These are phyloP conservation scores for Lactarius vividus DNA, from an alignment of 768 basidiomycete genomes.

Conservation along the genomic window DNA sequence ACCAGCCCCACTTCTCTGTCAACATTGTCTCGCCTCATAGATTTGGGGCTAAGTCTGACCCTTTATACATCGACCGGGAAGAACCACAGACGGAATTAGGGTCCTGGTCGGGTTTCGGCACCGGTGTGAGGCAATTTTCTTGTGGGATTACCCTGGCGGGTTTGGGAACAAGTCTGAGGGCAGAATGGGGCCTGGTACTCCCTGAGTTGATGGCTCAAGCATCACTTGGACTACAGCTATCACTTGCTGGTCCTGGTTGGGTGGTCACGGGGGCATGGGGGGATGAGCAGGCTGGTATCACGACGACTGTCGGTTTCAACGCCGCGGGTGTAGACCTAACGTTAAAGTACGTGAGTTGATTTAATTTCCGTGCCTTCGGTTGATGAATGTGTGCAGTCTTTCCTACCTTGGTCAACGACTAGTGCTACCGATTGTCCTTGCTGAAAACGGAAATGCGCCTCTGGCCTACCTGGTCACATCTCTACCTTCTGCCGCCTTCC, in stretches of 20 bases:
- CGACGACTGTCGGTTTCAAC: constrained; percentile 45
- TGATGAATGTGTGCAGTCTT: constrained; percentile 40
- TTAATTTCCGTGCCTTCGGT: constrained; percentile 22
- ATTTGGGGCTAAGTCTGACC: constrained; percentile 16
- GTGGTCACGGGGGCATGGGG: constrained; percentile 50
- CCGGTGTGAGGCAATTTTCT: constrained; percentile 46
- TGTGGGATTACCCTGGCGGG: constrained; percentile 50
- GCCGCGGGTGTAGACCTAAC: constrained; percentile 49
- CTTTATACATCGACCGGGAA: constrained; percentile 16
- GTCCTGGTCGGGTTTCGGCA: constrained; percentile 51
- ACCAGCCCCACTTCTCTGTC: constrained; percentile 21
- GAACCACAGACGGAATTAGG: constrained; percentile 36
- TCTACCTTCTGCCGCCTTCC: constrained; percentile 52
- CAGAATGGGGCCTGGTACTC: constrained; percentile 51
- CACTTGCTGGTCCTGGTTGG: constrained; percentile 45
- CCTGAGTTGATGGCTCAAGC: constrained; percentile 54
- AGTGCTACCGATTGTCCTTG: constrained; percentile 55
- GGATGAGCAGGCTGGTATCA: constrained; percentile 43
- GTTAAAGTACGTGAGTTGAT: constrained; percentile 49
- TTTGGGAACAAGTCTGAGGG: constrained; percentile 47
- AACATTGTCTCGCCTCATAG: constrained; percentile 19
- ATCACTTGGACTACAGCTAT: constrained; percentile 48
- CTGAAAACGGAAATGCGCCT: constrained; percentile 45
- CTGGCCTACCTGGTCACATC: constrained; percentile 52
- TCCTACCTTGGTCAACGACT: constrained; percentile 57